Conservation (phyloP, 345 rosid species). For the Heritiera littoralis region DNA sequence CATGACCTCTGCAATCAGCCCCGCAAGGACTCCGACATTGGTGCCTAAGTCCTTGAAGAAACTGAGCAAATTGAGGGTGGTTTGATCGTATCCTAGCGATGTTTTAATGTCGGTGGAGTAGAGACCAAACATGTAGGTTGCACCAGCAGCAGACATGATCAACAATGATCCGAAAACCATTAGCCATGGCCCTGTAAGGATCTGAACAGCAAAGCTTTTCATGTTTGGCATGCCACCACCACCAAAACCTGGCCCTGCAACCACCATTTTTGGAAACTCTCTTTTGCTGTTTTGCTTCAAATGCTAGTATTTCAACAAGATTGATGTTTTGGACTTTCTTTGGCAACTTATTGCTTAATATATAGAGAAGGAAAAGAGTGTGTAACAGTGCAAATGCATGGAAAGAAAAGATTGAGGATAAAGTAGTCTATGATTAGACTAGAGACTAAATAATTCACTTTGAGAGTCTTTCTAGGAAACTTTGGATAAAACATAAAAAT, state of each 20-base stretch:
- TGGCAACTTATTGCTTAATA: neutral
- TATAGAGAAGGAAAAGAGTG: neutral
- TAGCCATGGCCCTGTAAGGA: conserved; percentile 53
- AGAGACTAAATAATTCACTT: neutral
- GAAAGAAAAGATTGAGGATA: neutral
- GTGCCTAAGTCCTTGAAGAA: conserved; percentile 67
- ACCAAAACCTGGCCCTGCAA: conserved; percentile 10
- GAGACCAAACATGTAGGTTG: conserved; percentile 61
- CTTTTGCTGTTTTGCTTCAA: neutral
- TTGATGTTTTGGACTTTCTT: neutral
- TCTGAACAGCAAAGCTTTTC: conserved; percentile 7
- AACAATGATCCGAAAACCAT: conserved; percentile 56
- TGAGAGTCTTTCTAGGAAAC: neutral
- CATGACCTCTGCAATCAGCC: conserved; percentile 61
- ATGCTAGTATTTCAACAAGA: neutral
- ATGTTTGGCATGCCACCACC: neutral
- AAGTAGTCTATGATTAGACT: neutral
- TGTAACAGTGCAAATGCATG: neutral
- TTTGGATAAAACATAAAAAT: neutral
- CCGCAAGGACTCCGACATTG: conserved; percentile 56
- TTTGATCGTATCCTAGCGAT: conserved; percentile 55
- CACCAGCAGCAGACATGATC: conserved; percentile 64
- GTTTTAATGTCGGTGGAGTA: conserved; percentile 47
- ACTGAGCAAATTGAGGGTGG: conserved; percentile 57
- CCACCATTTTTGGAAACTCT: conserved; percentile 10